Percentiles rank a stretch among this genome's conserved stretches.
Evolutionary conservation across 1,139 yeast genomes (phyloP).

Genomic region (Taphrina wiesneri): DNA sequence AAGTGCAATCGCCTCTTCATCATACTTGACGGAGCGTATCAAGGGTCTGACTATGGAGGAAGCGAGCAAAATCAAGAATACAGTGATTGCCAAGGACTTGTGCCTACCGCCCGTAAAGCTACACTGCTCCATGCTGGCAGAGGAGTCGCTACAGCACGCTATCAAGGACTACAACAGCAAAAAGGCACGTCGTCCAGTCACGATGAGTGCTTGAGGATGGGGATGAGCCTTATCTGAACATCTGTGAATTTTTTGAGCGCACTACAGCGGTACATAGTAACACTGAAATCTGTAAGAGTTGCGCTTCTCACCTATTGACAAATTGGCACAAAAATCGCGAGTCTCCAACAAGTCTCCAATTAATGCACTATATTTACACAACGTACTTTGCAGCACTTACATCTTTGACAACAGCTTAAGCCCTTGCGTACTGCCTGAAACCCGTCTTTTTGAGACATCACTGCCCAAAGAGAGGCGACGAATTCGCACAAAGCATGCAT

Average conservation of each 20-base stretch:
- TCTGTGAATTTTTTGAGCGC: neutral
- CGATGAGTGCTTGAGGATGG: conserved; percentile 18
- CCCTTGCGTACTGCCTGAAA: no score
- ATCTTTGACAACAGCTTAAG: no score
- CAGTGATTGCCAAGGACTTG: conserved; percentile 88
- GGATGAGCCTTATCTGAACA: neutral
- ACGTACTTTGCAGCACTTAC: no score
- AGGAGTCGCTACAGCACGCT: conserved; percentile 96
- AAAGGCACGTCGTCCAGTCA: conserved; percentile 43
- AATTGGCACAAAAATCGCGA: no score
- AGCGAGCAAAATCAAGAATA: conserved; percentile 85
- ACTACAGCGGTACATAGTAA: neutral
- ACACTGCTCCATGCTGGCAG: conserved; percentile 98
- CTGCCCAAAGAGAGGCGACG: no score
- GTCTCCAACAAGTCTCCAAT: no score
- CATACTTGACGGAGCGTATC: conserved; percentile 91
- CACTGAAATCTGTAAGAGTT: no score
- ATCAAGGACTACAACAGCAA: conserved; percentile 90
- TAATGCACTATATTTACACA: no score
- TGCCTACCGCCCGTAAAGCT: conserved; percentile 94
- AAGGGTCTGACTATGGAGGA: conserved; percentile 94
- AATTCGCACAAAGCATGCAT: no score
- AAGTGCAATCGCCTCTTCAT: conserved; percentile 92
- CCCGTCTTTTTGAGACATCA: no score
- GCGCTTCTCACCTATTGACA: no score